These are phyloP conservation scores for Senna tora DNA, from an alignment of 306 rosid genomes.

Conservation along the genomic window DNA sequence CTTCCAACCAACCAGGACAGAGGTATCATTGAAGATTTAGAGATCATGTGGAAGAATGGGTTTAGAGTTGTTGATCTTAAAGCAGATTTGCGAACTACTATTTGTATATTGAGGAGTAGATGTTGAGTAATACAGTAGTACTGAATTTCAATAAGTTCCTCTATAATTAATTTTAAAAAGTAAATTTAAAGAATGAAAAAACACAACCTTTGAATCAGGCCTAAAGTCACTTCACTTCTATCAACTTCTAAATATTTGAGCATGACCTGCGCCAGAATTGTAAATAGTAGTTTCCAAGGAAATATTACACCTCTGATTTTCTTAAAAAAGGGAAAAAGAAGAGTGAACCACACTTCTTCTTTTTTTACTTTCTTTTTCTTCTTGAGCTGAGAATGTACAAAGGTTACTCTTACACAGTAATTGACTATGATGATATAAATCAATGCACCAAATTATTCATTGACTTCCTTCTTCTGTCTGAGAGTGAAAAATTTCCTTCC, in stretches of 20 bases:
- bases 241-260: constrained; percentile 6
- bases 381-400: constrained; percentile 52
- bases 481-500: constrained; percentile 44
- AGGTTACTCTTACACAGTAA: constrained; percentile 31
- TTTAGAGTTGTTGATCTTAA: too few species aligned
- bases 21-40: too few species aligned
- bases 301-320: constrained; percentile 23
- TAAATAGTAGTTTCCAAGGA: constrained; percentile 7
- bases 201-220: too few species aligned
- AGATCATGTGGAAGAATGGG: too few species aligned
- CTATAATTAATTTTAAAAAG: too few species aligned
- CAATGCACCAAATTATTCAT: constrained; percentile 31
- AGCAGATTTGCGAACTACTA: too few species aligned
- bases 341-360: constrained; percentile 17
- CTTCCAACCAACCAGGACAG: too few species aligned
- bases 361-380: neutral
- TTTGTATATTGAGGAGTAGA: too few species aligned
- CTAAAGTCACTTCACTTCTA: too few species aligned
- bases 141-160: too few species aligned
- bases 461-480: constrained; percentile 23
- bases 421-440: constrained; percentile 35
- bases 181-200: too few species aligned
- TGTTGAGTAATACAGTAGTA: too few species aligned
- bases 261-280: constrained; percentile 8
- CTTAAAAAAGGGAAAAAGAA: constrained; percentile 29